Evolutionary conservation across 306 rosid genomes (phyloP), one percentile per base, ranked within the genome.

Genomic region (Cicer cuneatum): DNA sequence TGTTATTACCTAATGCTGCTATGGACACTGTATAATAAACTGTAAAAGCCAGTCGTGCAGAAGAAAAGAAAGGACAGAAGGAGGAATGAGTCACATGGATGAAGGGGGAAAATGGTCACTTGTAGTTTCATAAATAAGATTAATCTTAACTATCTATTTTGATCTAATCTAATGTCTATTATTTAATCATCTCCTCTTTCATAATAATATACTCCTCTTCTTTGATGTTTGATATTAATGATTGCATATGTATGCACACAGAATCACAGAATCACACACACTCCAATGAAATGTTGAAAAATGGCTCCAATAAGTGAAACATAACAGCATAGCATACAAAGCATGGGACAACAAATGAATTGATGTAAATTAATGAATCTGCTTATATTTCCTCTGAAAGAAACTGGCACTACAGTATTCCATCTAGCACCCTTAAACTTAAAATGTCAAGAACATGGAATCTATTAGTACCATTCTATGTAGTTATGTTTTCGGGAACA

Each of bases 391-490:
- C 12, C 68, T 12, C 49, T 43, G 2, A 6, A 54, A 67, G 18
- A 12, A 57, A 45, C 51, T 11, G 42, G 11, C 60, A 57, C 69
- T 29, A 7, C 21, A 42, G 33, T 9, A 24, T n/a, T 47, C 77
- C 65, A 5, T 56, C 61, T 13, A 1, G 52, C 52, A 7, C 61
- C 57, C 16, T 33, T 15, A 45, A 38, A 45, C 49, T 16, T 61
- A 29, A 5, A 41, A 62, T 24, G 51, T 42, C 41, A 12, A 48
- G 16, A 42, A 45, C 15, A 57, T 29, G 57, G 37, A 65, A 45
- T 14, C 40, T 29, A 41, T 62, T 42, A 42, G 18, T 5, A 42
- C 63, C 73, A 49, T 54, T 40, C 77, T 48, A 49, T 11, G 24
- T 7, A 7, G 6, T 42, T 8, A 29, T 53, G 2, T n/a, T 63